phyloP scores from a whole-genome alignment of 2,329 filamentous ascomycete species.

The Xylariaceae sp. region DNA sequence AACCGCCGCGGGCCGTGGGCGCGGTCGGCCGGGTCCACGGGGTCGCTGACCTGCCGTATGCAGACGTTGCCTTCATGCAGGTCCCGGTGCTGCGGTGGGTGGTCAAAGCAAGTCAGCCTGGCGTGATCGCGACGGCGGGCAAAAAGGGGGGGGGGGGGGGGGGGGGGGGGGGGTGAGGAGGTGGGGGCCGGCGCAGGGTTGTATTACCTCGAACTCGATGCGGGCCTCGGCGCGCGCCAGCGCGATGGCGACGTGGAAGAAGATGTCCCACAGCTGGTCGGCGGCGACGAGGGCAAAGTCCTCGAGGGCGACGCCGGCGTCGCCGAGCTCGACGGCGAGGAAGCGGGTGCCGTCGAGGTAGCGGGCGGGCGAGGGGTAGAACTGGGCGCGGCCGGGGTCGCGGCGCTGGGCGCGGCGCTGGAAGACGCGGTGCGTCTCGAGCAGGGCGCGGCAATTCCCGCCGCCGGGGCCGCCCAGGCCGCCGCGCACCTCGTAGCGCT shows the following conservation, averaged over 20 bases:
- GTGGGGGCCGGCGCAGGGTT: background rate
- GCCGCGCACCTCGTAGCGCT: conserved; percentile 52
- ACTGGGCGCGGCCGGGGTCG: conserved; percentile 50
- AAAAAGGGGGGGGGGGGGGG: background rate
- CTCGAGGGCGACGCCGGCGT: conserved; percentile 53
- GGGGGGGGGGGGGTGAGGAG: conserved; percentile 2
- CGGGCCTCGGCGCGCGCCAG: conserved; percentile 51
- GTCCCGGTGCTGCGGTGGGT: conserved; percentile 47
- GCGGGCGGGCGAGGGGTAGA: conserved; percentile 53
- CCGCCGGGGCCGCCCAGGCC: no score
- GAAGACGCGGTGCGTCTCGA: conserved; percentile 54
- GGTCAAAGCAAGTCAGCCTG: background rate
- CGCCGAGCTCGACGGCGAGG: conserved; percentile 55
- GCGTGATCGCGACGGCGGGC: no score
- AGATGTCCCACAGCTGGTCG: conserved; percentile 55
- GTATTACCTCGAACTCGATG: conserved; percentile 50
- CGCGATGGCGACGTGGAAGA: conserved; percentile 52
- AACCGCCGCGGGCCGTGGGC: conserved; percentile 33
- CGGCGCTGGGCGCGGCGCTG: conserved; percentile 46
- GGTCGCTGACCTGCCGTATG: conserved; percentile 36
- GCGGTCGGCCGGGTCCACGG: conserved; percentile 24
- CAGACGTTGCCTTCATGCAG: conserved; percentile 60
- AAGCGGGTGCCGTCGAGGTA: conserved; percentile 53
- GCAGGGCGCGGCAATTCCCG: conserved; percentile 43
- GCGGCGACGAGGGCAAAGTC: conserved; percentile 43